Conservation (phyloP, 441 rosid genomes). For the Mallotus japonicus region DNA sequence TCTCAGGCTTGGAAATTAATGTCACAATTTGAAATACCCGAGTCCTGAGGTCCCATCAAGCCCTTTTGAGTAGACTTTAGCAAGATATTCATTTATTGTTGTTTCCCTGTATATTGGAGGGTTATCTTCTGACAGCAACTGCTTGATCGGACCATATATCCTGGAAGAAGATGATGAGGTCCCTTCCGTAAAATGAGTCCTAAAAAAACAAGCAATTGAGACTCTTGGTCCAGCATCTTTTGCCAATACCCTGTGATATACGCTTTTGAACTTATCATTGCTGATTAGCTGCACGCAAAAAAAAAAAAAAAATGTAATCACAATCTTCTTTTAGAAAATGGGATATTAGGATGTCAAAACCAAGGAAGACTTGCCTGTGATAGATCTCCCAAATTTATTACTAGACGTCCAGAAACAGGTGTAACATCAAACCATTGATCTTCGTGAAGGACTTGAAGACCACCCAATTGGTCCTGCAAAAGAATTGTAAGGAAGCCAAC, state of each 20-base stretch:
- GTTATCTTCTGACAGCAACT: slow-evolving; percentile 37
- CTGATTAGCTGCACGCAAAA: slow-evolving; percentile 32
- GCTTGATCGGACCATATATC: slow-evolving; percentile 49
- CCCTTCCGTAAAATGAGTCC: slow-evolving; percentile 18
- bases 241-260: slow-evolving; percentile 35
- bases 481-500: slow-evolving; percentile 28
- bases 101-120: slow-evolving; percentile 40
- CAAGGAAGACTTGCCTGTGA: background rate
- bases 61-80: background rate
- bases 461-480: slow-evolving; percentile 29
- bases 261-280: slow-evolving; percentile 37
- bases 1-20: too few species aligned
- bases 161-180: background rate
- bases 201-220: slow-evolving; percentile 41
- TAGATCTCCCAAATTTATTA: slow-evolving; percentile 13
- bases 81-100: slow-evolving; percentile 20
- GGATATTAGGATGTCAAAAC: too few species aligned
- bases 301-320: background rate
- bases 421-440: slow-evolving; percentile 26
- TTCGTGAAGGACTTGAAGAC: slow-evolving; percentile 26
- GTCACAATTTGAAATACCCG: background rate
- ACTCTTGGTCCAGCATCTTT: slow-evolving; percentile 37
- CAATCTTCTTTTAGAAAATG: too few species aligned
- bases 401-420: slow-evolving; percentile 22
- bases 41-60: slow-evolving; percentile 9